Percentiles rank a stretch among this genome's conserved stretches.
Conservation (phyloP, 2,329 filamentous ascomycete genomes). For the Diaporthe vexans region DNA sequence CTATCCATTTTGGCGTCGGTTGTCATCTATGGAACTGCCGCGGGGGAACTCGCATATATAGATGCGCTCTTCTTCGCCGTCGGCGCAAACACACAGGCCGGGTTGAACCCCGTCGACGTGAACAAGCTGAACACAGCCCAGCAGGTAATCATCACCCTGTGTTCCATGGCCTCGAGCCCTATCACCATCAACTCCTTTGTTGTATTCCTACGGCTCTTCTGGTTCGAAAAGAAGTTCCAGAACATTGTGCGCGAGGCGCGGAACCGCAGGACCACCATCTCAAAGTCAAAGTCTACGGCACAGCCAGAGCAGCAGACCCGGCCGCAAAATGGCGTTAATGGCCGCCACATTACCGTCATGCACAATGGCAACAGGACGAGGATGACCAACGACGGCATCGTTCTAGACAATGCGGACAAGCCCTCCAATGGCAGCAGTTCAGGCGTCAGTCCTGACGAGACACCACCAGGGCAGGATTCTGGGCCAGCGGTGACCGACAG, state of each 20-base stretch:
- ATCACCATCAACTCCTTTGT: conserved; percentile 89
- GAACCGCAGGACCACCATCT: conserved; percentile 73
- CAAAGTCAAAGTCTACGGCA: conserved; percentile 70
- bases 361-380: conserved; percentile 68
- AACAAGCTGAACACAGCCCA: conserved; percentile 79
- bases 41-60: conserved; percentile 78
- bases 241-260: conserved; percentile 82
- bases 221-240: conserved; percentile 98
- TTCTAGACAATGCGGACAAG: conserved; percentile 57
- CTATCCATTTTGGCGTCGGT: conserved; percentile 82
- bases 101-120: conserved; percentile 84
- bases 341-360: conserved; percentile 76
- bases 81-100: conserved; percentile 91
- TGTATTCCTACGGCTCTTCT: conserved; percentile 93
- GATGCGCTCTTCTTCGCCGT: conserved; percentile 92
- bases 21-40: conserved; percentile 75
- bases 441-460: conserved; percentile 31
- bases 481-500: conserved; percentile 42
- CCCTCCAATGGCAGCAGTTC: conserved; percentile 44
- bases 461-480: conserved; percentile 29
- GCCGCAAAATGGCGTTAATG: conserved; percentile 75
- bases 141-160: conserved; percentile 79
- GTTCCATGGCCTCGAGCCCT: conserved; percentile 82
- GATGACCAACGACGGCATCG: conserved; percentile 72
- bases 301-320: conserved; percentile 57